phyloP scores from a whole-genome alignment of 805 yeast species.

The Lachancea kluyveri region DNA sequence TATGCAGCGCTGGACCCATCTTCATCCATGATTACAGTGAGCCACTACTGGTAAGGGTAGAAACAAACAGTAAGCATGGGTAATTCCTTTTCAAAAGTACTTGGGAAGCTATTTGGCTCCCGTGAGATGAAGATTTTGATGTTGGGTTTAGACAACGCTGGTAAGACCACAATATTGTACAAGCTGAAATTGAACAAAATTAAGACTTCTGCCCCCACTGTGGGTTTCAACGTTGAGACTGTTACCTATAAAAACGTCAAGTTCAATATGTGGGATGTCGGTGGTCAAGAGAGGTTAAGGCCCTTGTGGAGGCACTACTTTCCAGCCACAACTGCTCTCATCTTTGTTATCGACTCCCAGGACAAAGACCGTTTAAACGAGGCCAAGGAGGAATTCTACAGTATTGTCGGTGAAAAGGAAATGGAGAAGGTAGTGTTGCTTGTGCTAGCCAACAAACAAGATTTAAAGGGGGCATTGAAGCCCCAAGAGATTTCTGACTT shows the following conservation, averaged over 20 bases:
- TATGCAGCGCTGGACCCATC: too few species aligned
- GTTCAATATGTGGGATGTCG: conserved; percentile 91
- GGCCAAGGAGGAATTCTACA: conserved; percentile 68
- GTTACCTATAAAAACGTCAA: conserved; percentile 75
- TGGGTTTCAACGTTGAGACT: conserved; percentile 89
- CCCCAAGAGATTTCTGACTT: conserved; percentile 76
- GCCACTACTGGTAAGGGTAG: too few species aligned
- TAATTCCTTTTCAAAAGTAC: conserved; percentile 27
- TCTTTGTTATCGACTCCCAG: conserved; percentile 82
- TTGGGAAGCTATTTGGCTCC: conserved; percentile 45
- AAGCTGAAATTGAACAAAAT: conserved; percentile 74
- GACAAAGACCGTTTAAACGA: conserved; percentile 69
- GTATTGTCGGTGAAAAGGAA: conserved; percentile 78
- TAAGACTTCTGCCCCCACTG: conserved; percentile 81
- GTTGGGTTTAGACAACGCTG: conserved; percentile 92
- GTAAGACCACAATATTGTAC: conserved; percentile 83
- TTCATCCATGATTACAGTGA: too few species aligned
- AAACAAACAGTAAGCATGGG: conserved; percentile 19
- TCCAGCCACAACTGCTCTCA: conserved; percentile 87
- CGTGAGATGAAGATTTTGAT: conserved; percentile 66
- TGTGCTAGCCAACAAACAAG: conserved; percentile 88
- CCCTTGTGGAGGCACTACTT: conserved; percentile 95
- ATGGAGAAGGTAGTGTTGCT: conserved; percentile 72
- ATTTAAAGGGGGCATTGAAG: conserved; percentile 60
- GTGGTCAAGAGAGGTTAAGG: conserved; percentile 90